Base-by-base conservation (phyloP, 805 yeast genomes). In the Priceomyces haplophilus region DNA sequence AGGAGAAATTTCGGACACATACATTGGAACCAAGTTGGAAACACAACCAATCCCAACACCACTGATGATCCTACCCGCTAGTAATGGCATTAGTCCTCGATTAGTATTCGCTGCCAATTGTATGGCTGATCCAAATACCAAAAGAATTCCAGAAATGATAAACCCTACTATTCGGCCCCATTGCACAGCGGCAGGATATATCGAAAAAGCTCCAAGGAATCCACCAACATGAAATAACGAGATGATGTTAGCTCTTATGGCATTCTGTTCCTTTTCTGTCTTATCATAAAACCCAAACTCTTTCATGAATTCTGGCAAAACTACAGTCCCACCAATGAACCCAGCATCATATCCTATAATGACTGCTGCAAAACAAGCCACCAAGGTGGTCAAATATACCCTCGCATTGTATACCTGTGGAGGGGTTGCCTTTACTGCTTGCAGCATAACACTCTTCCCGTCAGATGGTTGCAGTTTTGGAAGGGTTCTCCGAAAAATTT, bases 291-390 rank as follows among this genome's bases (percentile, higher is more conserved):
- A 52, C 17, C 65, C 64, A 52, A 65, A 66, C 46, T 65, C 71
- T 12, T 52, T 29, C 35, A 49, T 45, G 45, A 67, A 67, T 6
- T 64, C 54, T 12, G 50, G 50, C 20, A 66, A 51, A 3, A 64
- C 64, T 16, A 65, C 67, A 3, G 70, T 63, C 3, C 72, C 72
- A 4, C 72, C 72, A 32, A 67, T 67, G 38, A 64, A 66, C 2
- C 69, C 72, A 6, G 67, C 65, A 42, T 67, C 72, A 43, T 67
- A 67, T 5, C 72, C 72, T 35, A 66, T 64, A 38, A 67, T 63
- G 39, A 66, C 62, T 25, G 71, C 69, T 3, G 70, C 71, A 7
- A 65, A 61, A 8, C 66, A 58, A 3, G 70, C 66, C 51, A 61
- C 56, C 33, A 65, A 41, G 3, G 70, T 67, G 12, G 70, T 65